Base-by-base conservation (phyloP, 2,329 filamentous ascomycete genomes). In the Tolypocladium pustulatum region DNA sequence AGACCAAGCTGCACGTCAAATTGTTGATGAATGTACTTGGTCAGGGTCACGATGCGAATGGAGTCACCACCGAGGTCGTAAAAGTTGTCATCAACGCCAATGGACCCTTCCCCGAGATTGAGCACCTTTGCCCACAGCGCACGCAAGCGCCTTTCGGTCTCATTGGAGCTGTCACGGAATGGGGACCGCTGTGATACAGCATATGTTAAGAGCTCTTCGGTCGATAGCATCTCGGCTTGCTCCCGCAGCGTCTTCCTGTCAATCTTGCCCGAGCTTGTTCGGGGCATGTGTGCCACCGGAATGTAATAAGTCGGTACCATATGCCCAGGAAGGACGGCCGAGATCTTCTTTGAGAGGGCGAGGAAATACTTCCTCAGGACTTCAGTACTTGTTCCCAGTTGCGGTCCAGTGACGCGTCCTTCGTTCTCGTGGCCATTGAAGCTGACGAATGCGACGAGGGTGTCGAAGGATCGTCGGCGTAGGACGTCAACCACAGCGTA, bases 241-340 rank as follows among this genome's bases (percentile, higher is more conserved):
- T 49, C 43, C 25, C 43, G 43, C 25, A 49, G 15, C 5, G 43
- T 30, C 15, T 30, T 49, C 9, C 41, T 46, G 41, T 46, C 43
- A 30, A 49, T 49, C 43, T 49, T 49, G 25, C 43, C 54, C 8
- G 61, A 62, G 1, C 55, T 58, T 34, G 58, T 60, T 17, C 60
- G 27, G 17, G 62, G 62, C 57, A 63, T 63, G 46, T 43, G 51
- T 15, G 20, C 43, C n/a, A 53, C 57, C 20, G 55, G 54, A 8
- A 63, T 49, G 53, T 57, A 63, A 17, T 59, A 27, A 2, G 58
- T 56, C 1, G 62, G 62, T 7, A 63, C 56, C 57, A 63, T 63
- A 36, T 63, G 62, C 6, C 30, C 30, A 2, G 61, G 61, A 17
- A 63, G 58, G 6, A 37, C 32, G 4, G 20, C 12, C 3, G 43